Percentiles rank a stretch among this genome's conserved stretches.
Conservation (phyloP, 805 yeast genomes). For the Cyberlindnera amylophila region DNA sequence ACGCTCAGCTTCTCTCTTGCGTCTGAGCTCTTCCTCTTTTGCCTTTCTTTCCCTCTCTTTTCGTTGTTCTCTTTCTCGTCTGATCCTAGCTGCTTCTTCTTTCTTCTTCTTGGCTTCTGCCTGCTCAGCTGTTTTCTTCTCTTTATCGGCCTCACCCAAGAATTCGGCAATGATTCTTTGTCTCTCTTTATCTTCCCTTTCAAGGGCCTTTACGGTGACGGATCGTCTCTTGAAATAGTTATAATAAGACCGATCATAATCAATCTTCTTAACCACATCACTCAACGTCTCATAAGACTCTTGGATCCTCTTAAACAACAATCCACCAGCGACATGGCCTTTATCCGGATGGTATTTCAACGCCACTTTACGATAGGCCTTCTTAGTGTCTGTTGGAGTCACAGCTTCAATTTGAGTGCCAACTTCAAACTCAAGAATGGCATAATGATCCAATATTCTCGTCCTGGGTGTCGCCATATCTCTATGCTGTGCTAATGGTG, state of each 20-base stretch:
- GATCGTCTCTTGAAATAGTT: slow-evolving; percentile 7
- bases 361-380: slow-evolving; percentile 70
- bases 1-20: slow-evolving; percentile 1
- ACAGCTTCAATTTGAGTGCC: slow-evolving; percentile 36
- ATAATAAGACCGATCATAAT: slow-evolving; percentile 21
- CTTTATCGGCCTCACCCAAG: background rate
- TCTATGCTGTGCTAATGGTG: background rate
- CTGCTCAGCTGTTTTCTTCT: slow-evolving; percentile 1
- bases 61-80: slow-evolving; percentile 3
- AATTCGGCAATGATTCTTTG: background rate
- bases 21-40: background rate
- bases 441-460: slow-evolving; percentile 46
- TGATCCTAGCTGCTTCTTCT: slow-evolving; percentile 3
- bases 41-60: background rate
- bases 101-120: background rate
- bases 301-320: slow-evolving; percentile 18
- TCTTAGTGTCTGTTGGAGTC: slow-evolving; percentile 52
- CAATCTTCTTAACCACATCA: slow-evolving; percentile 1
- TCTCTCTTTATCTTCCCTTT: slow-evolving; percentile 6
- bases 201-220: slow-evolving; percentile 7
- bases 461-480: too few species aligned
- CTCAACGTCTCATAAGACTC: slow-evolving; percentile 15
- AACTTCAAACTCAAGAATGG: slow-evolving; percentile 48
- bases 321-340: slow-evolving; percentile 34
- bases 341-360: slow-evolving; percentile 76